Conservation (phyloP, 2,329 filamentous ascomycete species). For the Aspergillus quadricinctus region DNA sequence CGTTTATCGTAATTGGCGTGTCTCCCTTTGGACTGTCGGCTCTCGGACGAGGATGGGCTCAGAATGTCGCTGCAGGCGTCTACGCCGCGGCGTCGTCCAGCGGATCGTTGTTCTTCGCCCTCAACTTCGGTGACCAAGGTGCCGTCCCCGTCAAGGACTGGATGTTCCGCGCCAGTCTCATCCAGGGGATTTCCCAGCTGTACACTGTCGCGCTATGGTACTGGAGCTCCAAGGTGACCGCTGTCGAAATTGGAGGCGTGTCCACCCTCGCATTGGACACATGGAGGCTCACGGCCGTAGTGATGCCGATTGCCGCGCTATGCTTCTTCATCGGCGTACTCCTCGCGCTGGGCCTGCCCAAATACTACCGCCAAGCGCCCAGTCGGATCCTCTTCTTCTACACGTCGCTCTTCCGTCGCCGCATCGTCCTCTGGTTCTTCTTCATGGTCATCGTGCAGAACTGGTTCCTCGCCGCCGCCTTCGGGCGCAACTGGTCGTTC, state of each 20-base stretch:
- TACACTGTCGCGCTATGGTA: constrained; percentile 63
- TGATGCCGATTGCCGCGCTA: constrained; percentile 52
- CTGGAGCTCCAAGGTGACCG: constrained; percentile 56
- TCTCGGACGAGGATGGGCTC: constrained; percentile 47
- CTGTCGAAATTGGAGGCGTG: constrained; percentile 13
- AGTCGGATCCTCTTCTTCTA: constrained; percentile 63
- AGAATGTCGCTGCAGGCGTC: constrained; percentile 56
- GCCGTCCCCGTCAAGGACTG: constrained; percentile 59
- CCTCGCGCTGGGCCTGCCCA: constrained; percentile 56
- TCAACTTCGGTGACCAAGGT: constrained; percentile 62
- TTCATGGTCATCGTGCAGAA: constrained; percentile 60
- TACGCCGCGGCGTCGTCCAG: constrained; percentile 60
- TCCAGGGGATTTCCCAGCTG: constrained; percentile 62
- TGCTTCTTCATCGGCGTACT: constrained; percentile 53
- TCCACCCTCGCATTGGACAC: background rate
- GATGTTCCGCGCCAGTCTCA: constrained; percentile 62
- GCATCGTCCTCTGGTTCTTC: constrained; percentile 64
- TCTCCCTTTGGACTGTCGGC: constrained; percentile 48
- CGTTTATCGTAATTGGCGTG: constrained; percentile 58
- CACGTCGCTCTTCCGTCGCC: constrained; percentile 55
- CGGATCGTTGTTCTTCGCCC: constrained; percentile 60
- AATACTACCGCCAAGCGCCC: constrained; percentile 61
- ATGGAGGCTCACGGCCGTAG: constrained; percentile 45
- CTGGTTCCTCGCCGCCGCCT: constrained; percentile 61
- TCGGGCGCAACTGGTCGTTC: constrained; percentile 60